Percentiles rank a stretch among this genome's conserved stretches.
Conservation (phyloP, 139 green algal genomes). For the Tetradesmus lagerheimii region DNA sequence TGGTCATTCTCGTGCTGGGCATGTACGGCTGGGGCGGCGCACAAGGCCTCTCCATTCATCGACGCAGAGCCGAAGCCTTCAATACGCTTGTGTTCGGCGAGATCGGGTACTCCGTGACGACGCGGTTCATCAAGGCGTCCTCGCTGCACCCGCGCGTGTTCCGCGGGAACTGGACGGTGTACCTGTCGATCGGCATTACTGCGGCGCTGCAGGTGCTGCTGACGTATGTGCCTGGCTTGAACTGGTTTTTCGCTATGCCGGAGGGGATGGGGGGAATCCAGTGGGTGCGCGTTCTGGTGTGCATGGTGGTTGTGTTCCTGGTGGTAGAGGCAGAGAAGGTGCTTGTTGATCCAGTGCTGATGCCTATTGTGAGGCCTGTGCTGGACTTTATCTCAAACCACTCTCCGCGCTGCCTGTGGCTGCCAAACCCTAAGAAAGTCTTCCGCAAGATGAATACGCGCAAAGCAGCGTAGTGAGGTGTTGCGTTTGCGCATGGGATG, state of each 20-base stretch:
- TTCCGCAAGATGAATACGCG: not conserved
- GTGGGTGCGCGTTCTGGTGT: constrained; percentile 39
- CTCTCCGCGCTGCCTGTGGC: constrained; percentile 19
- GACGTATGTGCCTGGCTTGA: constrained; percentile 45
- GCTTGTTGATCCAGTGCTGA: constrained; percentile 46
- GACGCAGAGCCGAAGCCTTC: constrained; percentile 43
- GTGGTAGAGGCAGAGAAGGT: constrained; percentile 47
- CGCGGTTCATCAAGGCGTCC: constrained; percentile 45
- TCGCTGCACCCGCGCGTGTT: constrained; percentile 27
- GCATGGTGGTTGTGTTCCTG: constrained; percentile 46
- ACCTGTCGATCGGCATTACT: constrained; percentile 21
- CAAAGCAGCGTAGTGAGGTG: not conserved
- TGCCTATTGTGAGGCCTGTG: constrained; percentile 40
- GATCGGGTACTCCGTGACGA: constrained; percentile 49
- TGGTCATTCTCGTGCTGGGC: constrained; percentile 44
- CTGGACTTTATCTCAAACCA: constrained; percentile 23
- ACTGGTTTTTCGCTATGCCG: constrained; percentile 42
- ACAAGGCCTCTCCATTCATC: not conserved
- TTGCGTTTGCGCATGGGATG: not conserved
- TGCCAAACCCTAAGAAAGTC: constrained; percentile 2
- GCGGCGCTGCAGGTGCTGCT: constrained; percentile 46
- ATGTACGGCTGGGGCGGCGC: constrained; percentile 32
- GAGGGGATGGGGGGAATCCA: constrained; percentile 45
- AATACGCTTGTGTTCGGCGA: constrained; percentile 48
- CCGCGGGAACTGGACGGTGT: constrained; percentile 22